These are phyloP conservation scores for Colletotrichum eleusines DNA, from an alignment of 2,329 filamentous ascomycete species.

Conservation along the genomic window DNA sequence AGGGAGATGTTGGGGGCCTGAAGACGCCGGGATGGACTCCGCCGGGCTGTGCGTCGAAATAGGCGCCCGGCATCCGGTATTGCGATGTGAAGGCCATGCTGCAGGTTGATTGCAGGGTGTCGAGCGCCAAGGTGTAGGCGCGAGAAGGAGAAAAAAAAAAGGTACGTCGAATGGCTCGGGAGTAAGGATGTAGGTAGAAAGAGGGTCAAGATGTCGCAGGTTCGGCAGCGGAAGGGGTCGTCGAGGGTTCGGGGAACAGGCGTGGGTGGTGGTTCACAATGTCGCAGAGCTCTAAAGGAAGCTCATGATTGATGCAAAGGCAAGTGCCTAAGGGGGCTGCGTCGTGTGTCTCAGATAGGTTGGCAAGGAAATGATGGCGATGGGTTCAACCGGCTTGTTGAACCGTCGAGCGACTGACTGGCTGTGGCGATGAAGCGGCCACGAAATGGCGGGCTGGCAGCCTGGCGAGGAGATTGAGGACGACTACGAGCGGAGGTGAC, in stretches of 20 bases:
- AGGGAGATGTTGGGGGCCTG: conserved; percentile 57
- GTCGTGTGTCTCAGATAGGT: conserved; percentile 25
- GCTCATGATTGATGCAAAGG: conserved; percentile 27
- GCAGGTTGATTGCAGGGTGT: conserved; percentile 1
- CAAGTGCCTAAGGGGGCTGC: conserved; percentile 1
- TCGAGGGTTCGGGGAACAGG: neutral
- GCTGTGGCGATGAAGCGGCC: conserved; percentile 13
- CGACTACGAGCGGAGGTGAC: conserved; percentile 3
- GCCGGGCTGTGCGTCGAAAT: conserved; percentile 50
- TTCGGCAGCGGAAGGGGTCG: neutral
- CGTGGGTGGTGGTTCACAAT: conserved; percentile 30
- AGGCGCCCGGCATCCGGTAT: conserved; percentile 51
- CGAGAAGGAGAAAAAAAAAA: neutral
- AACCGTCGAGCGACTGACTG: conserved; percentile 18
- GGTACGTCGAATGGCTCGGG: conserved; percentile 8
- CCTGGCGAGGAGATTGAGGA: neutral
- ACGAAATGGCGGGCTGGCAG: conserved; percentile 12
- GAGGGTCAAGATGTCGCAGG: conserved; percentile 1
- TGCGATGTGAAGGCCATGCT: conserved; percentile 50
- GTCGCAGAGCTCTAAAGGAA: conserved; percentile 31
- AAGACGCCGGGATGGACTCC: conserved; percentile 60
- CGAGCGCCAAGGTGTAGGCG: conserved; percentile 2
- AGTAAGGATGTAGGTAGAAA: neutral
- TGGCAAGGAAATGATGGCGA: neutral
- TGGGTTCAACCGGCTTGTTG: neutral